Evolutionary conservation across 1,284 basidiomycete species (phyloP).

Genomic region (Ganoderma meredithae): DNA sequence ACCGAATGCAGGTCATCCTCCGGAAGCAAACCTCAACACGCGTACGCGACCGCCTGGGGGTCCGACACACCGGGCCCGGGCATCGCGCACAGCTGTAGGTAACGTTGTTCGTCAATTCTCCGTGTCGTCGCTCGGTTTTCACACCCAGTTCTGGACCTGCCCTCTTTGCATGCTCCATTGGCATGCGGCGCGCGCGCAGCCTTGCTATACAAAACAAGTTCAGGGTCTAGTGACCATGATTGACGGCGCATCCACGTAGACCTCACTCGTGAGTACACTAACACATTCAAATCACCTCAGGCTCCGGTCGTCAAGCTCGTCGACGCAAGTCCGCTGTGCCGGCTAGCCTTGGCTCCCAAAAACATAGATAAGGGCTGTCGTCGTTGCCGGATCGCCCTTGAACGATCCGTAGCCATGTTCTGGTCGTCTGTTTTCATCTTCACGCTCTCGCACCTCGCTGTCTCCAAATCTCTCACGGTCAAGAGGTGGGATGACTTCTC

Average conservation of each 20-base stretch:
- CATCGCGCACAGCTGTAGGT: slow-evolving; percentile 5
- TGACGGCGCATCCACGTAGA: slow-evolving; percentile 12
- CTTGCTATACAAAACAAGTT: not conserved
- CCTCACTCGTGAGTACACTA: not conserved
- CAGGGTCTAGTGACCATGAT: slow-evolving; percentile 9
- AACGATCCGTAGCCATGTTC: slow-evolving; percentile 34
- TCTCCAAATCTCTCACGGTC: slow-evolving; percentile 35
- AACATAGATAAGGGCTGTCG: slow-evolving; percentile 19
- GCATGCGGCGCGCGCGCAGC: slow-evolving; percentile 15
- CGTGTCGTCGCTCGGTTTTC: slow-evolving; percentile 22
- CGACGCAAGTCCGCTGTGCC: not conserved
- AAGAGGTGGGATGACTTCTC: slow-evolving; percentile 60
- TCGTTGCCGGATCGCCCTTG: not conserved
- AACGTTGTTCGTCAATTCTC: slow-evolving; percentile 17
- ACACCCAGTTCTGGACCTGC: slow-evolving; percentile 11
- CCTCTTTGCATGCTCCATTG: slow-evolving; percentile 19
- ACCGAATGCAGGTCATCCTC: too few relatives aligned
- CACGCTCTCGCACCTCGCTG: slow-evolving; percentile 32
- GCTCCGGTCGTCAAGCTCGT: slow-evolving; percentile 15
- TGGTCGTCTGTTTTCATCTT: slow-evolving; percentile 35
- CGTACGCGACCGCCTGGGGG: not conserved
- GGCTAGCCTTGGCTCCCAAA: slow-evolving; percentile 3
- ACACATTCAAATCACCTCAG: slow-evolving; percentile 8
- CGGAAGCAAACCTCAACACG: too few relatives aligned
- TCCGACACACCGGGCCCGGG: not conserved